These are phyloP conservation scores for Coemansia sp. DNA, from an alignment of 192 early-diverging fungal species.

Conservation along the genomic window DNA sequence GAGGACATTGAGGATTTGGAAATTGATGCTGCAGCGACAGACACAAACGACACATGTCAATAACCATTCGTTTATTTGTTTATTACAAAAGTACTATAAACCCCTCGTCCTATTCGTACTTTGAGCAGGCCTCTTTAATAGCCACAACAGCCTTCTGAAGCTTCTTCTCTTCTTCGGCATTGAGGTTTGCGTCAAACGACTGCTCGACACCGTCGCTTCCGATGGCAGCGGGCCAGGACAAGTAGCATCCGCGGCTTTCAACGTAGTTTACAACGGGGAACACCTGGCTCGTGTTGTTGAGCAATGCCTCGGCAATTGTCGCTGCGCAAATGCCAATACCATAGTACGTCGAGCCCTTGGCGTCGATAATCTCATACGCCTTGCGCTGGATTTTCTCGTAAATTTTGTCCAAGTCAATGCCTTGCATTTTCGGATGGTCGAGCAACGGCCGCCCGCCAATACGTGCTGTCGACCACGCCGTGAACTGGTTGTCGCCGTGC, in stretches of 20 bases:
- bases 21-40: background rate
- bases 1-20: background rate
- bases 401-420: conserved; percentile 57
- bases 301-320: conserved; percentile 63
- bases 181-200: conserved; percentile 68
- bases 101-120: background rate
- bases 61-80: too few relatives aligned
- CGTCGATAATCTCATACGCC: conserved; percentile 80
- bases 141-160: conserved; percentile 56
- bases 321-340: conserved; percentile 82
- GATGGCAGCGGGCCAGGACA: conserved; percentile 78
- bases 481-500: conserved; percentile 85
- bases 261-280: conserved; percentile 71
- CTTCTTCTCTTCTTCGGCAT: conserved; percentile 59
- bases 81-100: background rate
- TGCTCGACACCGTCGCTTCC: conserved; percentile 70
- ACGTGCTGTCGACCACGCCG: conserved; percentile 72
- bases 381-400: conserved; percentile 66
- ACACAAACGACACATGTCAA: background rate
- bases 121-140: conserved; percentile 57
- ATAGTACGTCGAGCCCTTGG: conserved; percentile 84
- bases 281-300: conserved; percentile 69
- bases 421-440: conserved; percentile 62
- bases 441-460: conserved; percentile 71
- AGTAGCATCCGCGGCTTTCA: conserved; percentile 60